These are phyloP conservation scores for Cinnamomum micranthum DNA, from an alignment of 164 flowering plant genomes.

Conservation along the genomic window DNA sequence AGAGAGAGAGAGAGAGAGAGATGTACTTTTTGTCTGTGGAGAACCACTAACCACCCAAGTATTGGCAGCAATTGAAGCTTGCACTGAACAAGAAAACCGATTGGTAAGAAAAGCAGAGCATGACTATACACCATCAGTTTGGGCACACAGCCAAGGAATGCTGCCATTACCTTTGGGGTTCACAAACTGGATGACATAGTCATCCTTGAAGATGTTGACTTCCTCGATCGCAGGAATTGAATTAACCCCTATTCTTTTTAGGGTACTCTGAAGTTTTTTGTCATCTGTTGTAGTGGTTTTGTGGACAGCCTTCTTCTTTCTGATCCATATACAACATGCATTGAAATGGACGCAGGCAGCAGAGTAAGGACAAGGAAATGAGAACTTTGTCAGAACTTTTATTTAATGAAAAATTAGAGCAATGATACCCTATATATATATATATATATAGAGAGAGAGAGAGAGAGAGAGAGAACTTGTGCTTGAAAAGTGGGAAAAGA, in stretches of 20 bases:
- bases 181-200: constrained; percentile 49
- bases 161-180: constrained; percentile 51
- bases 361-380: no score
- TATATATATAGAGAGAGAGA: background rate
- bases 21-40: constrained; percentile 75
- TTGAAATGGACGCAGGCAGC: background rate
- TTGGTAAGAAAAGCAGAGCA: background rate
- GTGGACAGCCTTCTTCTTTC: constrained; percentile 98
- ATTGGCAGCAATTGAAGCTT: constrained; percentile 88
- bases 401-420: no score
- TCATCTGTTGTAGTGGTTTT: constrained; percentile 91
- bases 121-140: background rate
- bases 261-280: constrained; percentile 86
- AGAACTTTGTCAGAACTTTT: no score
- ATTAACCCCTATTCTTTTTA: constrained; percentile 80
- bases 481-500: background rate
- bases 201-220: constrained; percentile 72
- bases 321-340: constrained; percentile 15
- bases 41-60: constrained; percentile 97
- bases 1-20: background rate
- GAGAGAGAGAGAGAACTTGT: background rate
- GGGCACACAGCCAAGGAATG: background rate
- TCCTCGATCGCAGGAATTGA: constrained; percentile 69
- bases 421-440: no score
- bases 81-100: constrained; percentile 43